Base-by-base conservation (phyloP, 176 grass and related monocot genomes). In the Avena atlantica region DNA sequence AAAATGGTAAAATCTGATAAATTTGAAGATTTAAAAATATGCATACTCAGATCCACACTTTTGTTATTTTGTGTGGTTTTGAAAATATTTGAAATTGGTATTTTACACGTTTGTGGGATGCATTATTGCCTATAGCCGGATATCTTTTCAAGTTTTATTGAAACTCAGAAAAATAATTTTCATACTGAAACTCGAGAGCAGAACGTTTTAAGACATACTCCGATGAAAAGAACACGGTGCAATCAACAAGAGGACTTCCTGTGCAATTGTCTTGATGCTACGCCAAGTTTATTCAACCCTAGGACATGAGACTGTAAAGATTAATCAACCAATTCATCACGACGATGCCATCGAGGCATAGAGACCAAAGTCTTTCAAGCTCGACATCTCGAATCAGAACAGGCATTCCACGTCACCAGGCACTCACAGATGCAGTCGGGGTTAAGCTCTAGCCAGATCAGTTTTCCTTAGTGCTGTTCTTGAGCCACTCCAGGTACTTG, bases 401-500 rank as follows among this genome's bases (percentile, higher is more conserved):
- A 23, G 0, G 3, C 63, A 25, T 7, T 66, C 31, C 8, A n/a
- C 67, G 47, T 21, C 68, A 85, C 11, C 8, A 47, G 12, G 58
- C 17, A 55, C 65, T 60, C 67, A 21, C 31, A 80, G 7, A 78
- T 52, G 17, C 3, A 20, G 12, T 34, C 8, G 47, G 34, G 25
- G 50, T 51, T 11, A 73, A 61, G 57, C 44, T n/a, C 19, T 2
- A 3, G 6, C 55, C 4, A 69, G 21, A 84, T 92, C 66, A 98
- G 0, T 84, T 84, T 42, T 94, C 92, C 70, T 73, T 85, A 20
- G 97, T 96, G 76, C 83, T 98, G 87, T 93, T 87, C 84, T 91
- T 94, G 60, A 98, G 83, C 97, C 94, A 98, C 74, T 96, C 97
- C 21, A 98, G 78, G 34, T 98, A 98, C 86, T 96, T 96, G 50